A percentile compares a stretch with the other conserved stretches of the same genome.
Conservation (phyloP, 331 rosid species). For the Rosa hybrid region DNA sequence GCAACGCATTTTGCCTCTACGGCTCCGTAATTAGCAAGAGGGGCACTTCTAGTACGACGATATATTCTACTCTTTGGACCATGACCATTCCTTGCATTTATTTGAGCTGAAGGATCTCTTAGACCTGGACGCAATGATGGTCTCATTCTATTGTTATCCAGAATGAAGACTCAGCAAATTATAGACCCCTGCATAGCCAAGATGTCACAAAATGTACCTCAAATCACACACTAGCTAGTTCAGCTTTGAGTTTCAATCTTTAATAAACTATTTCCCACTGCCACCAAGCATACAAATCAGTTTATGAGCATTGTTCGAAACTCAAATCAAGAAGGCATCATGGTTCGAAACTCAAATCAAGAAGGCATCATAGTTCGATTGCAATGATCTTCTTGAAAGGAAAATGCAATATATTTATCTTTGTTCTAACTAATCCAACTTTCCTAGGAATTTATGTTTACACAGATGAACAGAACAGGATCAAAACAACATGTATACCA, state of each 20-base stretch:
- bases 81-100: constrained; percentile 4
- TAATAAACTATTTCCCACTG: not conserved
- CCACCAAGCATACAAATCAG: not conserved
- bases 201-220: constrained; percentile 12
- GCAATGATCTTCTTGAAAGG: not conserved
- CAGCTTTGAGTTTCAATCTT: constrained; percentile 2
- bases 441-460: not conserved
- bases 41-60: constrained; percentile 67
- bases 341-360: not conserved
- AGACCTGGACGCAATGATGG: constrained; percentile 45
- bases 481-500: not conserved
- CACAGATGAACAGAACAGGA: not conserved
- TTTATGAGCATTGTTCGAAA: not conserved
- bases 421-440: not conserved
- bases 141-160: constrained; percentile 45
- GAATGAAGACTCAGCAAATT: constrained; percentile 27
- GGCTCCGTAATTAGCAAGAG: constrained; percentile 33
- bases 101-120: constrained; percentile 23
- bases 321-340: not conserved
- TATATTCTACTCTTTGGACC: constrained; percentile 45
- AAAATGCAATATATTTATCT: not conserved
- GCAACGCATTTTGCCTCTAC: not conserved
- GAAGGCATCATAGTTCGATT: not conserved
- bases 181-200: constrained; percentile 40
- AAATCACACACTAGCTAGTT: constrained; percentile 4